Evolutionary conservation across 2,329 filamentous ascomycete species (phyloP).

Genomic region (Teratosphaeriaceae sp.): DNA sequence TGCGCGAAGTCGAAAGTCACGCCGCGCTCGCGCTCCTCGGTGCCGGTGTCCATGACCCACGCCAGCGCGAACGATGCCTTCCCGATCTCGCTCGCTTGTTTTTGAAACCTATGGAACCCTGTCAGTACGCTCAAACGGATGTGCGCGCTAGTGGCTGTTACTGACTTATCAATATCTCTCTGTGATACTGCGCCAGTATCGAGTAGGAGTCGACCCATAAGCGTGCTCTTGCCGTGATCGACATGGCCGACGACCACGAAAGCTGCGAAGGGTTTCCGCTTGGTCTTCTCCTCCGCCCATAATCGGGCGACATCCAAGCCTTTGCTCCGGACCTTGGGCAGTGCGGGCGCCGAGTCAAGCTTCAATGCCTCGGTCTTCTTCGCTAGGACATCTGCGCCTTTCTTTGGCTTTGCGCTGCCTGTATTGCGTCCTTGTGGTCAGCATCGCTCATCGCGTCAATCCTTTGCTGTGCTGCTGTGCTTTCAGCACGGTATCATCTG

Average conservation of each 20-base stretch:
- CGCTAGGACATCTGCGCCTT: slow-evolving; percentile 16
- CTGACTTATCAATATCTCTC: slow-evolving; percentile 68
- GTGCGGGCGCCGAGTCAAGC: slow-evolving; percentile 16
- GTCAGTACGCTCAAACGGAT: too few species aligned
- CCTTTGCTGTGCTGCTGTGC: slow-evolving; percentile 28
- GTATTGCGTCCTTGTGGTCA: neutral
- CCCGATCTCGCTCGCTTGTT: slow-evolving; percentile 83
- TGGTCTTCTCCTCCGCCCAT: slow-evolving; percentile 19
- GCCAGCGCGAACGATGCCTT: slow-evolving; percentile 95
- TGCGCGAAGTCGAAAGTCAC: slow-evolving; percentile 97
- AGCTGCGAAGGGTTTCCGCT: slow-evolving; percentile 22
- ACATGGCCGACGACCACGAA: slow-evolving; percentile 65
- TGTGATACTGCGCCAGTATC: slow-evolving; percentile 86
- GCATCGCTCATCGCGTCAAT: slow-evolving; percentile 19
- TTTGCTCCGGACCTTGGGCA: slow-evolving; percentile 55
- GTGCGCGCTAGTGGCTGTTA: too few species aligned
- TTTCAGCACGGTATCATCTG: slow-evolving; percentile 25
- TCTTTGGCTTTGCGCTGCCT: slow-evolving; percentile 13
- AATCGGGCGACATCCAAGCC: slow-evolving; percentile 64
- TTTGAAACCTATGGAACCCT: slow-evolving; percentile 35
- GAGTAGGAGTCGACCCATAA: slow-evolving; percentile 90
- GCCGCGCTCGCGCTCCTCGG: slow-evolving; percentile 80
- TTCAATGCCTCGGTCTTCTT: slow-evolving; percentile 27
- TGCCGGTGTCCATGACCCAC: slow-evolving; percentile 91
- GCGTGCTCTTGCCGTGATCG: slow-evolving; percentile 93